phyloP scores from a whole-genome alignment of 352 stramenopile species.

The Aphanomyces invadans region DNA sequence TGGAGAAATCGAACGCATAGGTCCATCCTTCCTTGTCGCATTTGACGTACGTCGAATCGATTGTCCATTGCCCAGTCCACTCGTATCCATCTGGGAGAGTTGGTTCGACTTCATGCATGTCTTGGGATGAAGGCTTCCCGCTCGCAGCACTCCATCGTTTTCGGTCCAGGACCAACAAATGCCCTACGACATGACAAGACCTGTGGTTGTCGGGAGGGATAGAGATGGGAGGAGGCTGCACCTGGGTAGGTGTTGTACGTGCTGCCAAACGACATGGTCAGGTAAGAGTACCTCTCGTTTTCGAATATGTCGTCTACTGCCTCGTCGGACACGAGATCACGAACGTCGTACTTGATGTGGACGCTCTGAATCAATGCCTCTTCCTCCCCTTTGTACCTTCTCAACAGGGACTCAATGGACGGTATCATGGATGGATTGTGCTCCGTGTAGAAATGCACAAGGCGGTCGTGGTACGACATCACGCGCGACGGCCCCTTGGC shows the following conservation, averaged over 20 bases:
- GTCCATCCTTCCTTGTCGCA: conserved; percentile 64
- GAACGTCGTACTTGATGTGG: conserved; percentile 54
- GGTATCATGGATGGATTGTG: conserved; percentile 61
- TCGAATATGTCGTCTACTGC: conserved; percentile 72
- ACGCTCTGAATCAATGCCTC: conserved; percentile 52
- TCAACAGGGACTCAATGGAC: conserved; percentile 50
- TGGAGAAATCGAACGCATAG: conserved; percentile 74
- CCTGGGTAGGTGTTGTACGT: conserved; percentile 37
- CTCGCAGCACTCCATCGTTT: conserved; percentile 49
- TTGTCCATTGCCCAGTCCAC: conserved; percentile 53
- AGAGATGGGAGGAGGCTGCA: conserved; percentile 13
- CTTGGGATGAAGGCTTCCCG: conserved; percentile 54
- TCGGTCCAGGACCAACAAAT: conserved; percentile 59
- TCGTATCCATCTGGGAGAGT: conserved; percentile 38
- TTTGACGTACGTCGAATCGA: conserved; percentile 44
- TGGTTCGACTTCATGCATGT: conserved; percentile 45
- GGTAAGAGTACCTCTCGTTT: conserved; percentile 72
- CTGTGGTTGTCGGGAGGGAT: neutral
- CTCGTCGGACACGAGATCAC: conserved; percentile 57
- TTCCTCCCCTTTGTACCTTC: conserved; percentile 37
- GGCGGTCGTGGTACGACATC: conserved; percentile 20
- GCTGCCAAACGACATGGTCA: conserved; percentile 65
- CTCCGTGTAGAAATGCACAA: conserved; percentile 64
- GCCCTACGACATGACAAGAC: conserved; percentile 33
- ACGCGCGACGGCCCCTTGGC: neutral